phyloP scores from a whole-genome alignment of 2,329 filamentous ascomycete species.

The Colletotrichum sp. region DNA sequence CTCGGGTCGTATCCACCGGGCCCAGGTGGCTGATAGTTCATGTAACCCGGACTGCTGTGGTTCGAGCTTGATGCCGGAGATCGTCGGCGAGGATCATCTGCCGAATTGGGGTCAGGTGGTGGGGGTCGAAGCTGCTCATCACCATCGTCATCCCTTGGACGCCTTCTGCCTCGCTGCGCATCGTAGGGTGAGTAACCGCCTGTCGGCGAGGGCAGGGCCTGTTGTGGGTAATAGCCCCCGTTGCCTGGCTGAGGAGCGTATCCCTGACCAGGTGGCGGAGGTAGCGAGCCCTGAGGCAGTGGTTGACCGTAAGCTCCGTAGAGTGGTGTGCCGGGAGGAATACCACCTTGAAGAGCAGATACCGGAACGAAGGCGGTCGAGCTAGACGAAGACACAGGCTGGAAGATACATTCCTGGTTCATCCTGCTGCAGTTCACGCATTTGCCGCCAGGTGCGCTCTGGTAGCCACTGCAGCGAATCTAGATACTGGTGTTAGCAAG shows the following conservation, averaged over 20 bases:
- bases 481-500: constrained; percentile 27
- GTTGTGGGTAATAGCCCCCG: constrained; percentile 44
- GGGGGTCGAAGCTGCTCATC: constrained; percentile 47
- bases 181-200: constrained; percentile 46
- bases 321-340: constrained; percentile 60
- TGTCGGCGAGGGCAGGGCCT: constrained; percentile 46
- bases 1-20: constrained; percentile 7
- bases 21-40: constrained; percentile 9
- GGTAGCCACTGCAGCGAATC: constrained; percentile 67
- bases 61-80: constrained; percentile 56
- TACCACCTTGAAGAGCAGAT: constrained; percentile 61
- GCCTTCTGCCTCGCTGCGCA: constrained; percentile 37
- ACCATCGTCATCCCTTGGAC: constrained; percentile 44
- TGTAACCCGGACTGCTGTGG: constrained; percentile 48
- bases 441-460: constrained; percentile 62
- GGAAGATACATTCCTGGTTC: constrained; percentile 66
- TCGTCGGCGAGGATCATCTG: constrained; percentile 55
- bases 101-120: constrained; percentile 43
- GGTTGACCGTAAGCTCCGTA: constrained; percentile 65
- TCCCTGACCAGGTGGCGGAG: constrained; percentile 6
- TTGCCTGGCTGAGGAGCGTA: constrained; percentile 19
- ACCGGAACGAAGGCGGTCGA: constrained; percentile 65
- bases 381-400: constrained; percentile 61
- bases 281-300: constrained; percentile 34
- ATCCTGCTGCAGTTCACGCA: constrained; percentile 67